Conservation (phyloP, 805 yeast species). For the Yarrowia osloensis region DNA sequence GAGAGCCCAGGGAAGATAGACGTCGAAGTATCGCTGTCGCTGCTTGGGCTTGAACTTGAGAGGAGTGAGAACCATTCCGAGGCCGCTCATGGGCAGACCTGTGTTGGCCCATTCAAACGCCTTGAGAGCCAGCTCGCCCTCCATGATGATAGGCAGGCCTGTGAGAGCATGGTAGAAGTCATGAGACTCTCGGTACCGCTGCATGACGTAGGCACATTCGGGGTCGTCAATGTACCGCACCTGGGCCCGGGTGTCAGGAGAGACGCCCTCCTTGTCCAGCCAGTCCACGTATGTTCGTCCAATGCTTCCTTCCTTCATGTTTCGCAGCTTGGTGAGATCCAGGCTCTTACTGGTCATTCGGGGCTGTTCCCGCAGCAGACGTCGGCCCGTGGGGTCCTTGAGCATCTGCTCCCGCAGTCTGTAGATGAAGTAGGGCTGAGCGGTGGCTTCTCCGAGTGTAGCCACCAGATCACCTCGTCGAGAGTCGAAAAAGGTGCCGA, state of each 20-base stretch:
- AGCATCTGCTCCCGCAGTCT: slow-evolving; percentile 73
- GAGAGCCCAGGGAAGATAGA: slow-evolving; percentile 88
- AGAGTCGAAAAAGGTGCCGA: slow-evolving; percentile 61
- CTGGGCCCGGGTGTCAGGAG: slow-evolving; percentile 90
- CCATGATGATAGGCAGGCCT: slow-evolving; percentile 85
- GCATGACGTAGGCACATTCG: slow-evolving; percentile 88
- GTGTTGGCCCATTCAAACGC: slow-evolving; percentile 89
- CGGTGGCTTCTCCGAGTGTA: slow-evolving; percentile 80
- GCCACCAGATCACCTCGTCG: slow-evolving; percentile 47
- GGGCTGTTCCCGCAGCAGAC: slow-evolving; percentile 76
- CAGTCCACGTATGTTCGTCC: slow-evolving; percentile 81
- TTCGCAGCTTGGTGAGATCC: slow-evolving; percentile 59
- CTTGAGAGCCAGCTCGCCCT: slow-evolving; percentile 95
- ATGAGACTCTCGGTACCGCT: slow-evolving; percentile 93
- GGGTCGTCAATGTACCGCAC: slow-evolving; percentile 87
- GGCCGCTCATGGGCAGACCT: slow-evolving; percentile 92
- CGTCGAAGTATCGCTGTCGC: slow-evolving; percentile 60
- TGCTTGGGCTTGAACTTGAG: slow-evolving; percentile 66
- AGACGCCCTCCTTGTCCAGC: slow-evolving; percentile 83
- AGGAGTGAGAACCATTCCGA: slow-evolving; percentile 91
- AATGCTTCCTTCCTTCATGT: slow-evolving; percentile 65
- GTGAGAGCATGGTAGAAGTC: slow-evolving; percentile 94
- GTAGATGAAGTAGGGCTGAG: slow-evolving; percentile 65
- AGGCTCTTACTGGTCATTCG: slow-evolving; percentile 74
- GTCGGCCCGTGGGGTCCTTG: slow-evolving; percentile 70